Evolutionary conservation across 371 early-diverging fungal species (phyloP).

Genomic region (Rhizomucor pusillus): DNA sequence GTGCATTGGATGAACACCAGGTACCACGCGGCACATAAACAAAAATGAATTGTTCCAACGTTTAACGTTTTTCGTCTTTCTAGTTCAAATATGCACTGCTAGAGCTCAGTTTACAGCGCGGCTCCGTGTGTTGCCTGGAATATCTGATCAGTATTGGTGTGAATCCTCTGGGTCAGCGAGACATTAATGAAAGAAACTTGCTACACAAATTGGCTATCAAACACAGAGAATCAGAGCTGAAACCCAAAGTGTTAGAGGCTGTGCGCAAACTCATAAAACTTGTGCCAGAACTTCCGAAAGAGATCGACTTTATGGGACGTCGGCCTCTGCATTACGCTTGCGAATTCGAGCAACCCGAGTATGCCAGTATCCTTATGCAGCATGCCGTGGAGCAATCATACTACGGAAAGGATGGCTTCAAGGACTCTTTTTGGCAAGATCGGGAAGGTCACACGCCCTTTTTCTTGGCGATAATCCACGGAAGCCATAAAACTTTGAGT

Average conservation of each 20-base stretch:
- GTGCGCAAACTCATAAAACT: constrained; percentile 15
- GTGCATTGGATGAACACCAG: no score
- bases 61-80: neutral
- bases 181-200: constrained; percentile 67
- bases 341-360: constrained; percentile 47
- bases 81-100: constrained; percentile 52
- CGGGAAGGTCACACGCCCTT: constrained; percentile 70
- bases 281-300: constrained; percentile 21
- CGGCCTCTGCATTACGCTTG: constrained; percentile 72
- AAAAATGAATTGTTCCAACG: neutral
- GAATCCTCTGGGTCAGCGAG: constrained; percentile 36
- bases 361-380: constrained; percentile 41
- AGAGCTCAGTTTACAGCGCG: constrained; percentile 50
- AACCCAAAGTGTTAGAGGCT: constrained; percentile 1
- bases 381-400: constrained; percentile 45
- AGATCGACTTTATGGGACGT: constrained; percentile 61
- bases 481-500: constrained; percentile 52
- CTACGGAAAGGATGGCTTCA: constrained; percentile 40
- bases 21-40: no score
- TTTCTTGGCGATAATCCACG: constrained; percentile 65
- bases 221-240: constrained; percentile 22
- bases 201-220: constrained; percentile 59
- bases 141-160: constrained; percentile 40
- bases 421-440: constrained; percentile 55
- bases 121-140: constrained; percentile 44